Conservation (phyloP, 2,329 filamentous ascomycete genomes). For the Neopestalotiopsis sp. region DNA sequence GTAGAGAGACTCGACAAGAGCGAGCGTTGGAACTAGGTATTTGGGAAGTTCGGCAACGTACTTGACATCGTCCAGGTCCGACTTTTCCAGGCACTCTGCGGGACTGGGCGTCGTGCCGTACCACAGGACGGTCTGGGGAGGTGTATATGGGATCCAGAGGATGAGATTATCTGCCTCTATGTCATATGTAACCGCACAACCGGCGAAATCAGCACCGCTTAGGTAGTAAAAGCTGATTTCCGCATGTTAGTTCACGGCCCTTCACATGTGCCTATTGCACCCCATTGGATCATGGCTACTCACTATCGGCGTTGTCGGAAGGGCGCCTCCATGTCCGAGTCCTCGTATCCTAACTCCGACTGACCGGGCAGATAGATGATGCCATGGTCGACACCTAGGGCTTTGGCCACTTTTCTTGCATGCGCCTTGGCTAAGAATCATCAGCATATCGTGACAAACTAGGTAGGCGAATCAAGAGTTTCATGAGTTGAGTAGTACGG, state of each 20-base stretch:
- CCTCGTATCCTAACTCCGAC: slow-evolving; percentile 56
- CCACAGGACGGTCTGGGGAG: slow-evolving; percentile 67
- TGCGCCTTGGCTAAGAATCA: slow-evolving; percentile 56
- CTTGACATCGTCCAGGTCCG: slow-evolving; percentile 75
- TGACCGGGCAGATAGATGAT: slow-evolving; percentile 63
- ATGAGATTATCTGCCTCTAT: slow-evolving; percentile 65
- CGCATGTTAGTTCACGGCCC: slow-evolving; percentile 17
- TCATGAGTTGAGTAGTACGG: not conserved
- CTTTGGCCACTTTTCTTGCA: slow-evolving; percentile 59
- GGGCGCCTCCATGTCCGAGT: slow-evolving; percentile 61
- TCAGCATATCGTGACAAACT: slow-evolving; percentile 12
- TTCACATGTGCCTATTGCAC: not conserved
- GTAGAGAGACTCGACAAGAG: slow-evolving; percentile 48
- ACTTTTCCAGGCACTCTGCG: slow-evolving; percentile 64
- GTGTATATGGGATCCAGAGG: slow-evolving; percentile 76
- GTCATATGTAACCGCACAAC: slow-evolving; percentile 63
- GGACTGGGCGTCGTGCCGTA: slow-evolving; percentile 65
- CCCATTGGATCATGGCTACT: slow-evolving; percentile 28
- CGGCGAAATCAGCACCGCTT: slow-evolving; percentile 58
- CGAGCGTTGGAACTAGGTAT: slow-evolving; percentile 56
- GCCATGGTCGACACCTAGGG: slow-evolving; percentile 55
- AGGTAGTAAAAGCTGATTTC: slow-evolving; percentile 63
- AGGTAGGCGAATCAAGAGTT: not conserved
- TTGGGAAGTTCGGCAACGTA: slow-evolving; percentile 55
- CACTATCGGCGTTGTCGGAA: slow-evolving; percentile 67